Evolutionary conservation across 2,329 filamentous ascomycete genomes (phyloP).

Genomic region (Alternaria novae-zelandiae): DNA sequence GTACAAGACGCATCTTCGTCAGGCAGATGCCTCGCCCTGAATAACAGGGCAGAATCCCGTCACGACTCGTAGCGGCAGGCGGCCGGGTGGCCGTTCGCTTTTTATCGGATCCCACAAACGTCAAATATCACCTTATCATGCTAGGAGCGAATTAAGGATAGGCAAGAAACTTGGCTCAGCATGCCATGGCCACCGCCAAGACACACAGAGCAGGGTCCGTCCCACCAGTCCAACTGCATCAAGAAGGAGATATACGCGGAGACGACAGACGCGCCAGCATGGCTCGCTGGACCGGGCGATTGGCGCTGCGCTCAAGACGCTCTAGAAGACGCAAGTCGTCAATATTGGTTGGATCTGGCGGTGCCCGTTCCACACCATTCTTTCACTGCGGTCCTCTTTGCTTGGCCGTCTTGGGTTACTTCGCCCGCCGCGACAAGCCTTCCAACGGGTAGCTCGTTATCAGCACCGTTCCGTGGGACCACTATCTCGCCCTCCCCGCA

Average conservation of each 20-base stretch:
- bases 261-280: slow-evolving; percentile 16
- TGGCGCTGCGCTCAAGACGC: slow-evolving; percentile 27
- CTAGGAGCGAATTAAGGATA: slow-evolving; percentile 15
- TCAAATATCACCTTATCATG: slow-evolving; percentile 17
- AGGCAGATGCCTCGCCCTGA: background rate
- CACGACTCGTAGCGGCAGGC: background rate
- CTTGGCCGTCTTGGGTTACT: slow-evolving; percentile 35
- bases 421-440: slow-evolving; percentile 18
- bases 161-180: slow-evolving; percentile 16
- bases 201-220: slow-evolving; percentile 14
- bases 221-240: slow-evolving; percentile 17
- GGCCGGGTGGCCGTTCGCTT: slow-evolving; percentile 2
- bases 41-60: background rate
- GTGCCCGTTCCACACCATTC: slow-evolving; percentile 17
- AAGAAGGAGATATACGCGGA: slow-evolving; percentile 29
- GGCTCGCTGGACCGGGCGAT: slow-evolving; percentile 25
- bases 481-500: slow-evolving; percentile 14
- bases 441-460: slow-evolving; percentile 20
- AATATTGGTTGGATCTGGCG: slow-evolving; percentile 11
- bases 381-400: slow-evolving; percentile 17
- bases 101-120: slow-evolving; percentile 17
- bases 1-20: background rate
- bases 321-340: slow-evolving; percentile 12
- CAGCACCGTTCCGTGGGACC: slow-evolving; percentile 18
- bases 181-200: slow-evolving; percentile 27